Evolutionary conservation across 169 alveolate species (phyloP).

Genomic region (Cryptosporidium meleagridis): DNA sequence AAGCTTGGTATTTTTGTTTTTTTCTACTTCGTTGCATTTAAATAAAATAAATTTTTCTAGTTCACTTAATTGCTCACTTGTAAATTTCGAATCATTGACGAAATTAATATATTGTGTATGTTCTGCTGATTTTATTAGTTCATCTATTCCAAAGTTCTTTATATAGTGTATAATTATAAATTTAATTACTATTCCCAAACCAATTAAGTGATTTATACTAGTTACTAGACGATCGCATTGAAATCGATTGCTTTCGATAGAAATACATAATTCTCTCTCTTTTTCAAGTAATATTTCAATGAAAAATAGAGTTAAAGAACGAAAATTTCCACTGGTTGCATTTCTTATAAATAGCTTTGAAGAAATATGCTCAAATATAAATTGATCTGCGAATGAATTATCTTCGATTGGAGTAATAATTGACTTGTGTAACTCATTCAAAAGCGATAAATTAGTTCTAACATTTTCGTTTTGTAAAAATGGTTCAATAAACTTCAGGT

Average conservation of each 20-base stretch:
- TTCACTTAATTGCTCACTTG: background rate
- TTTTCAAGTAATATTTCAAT: background rate
- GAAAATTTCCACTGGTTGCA: constrained; percentile 12
- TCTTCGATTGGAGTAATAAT: constrained; percentile 12
- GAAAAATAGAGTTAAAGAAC: constrained; percentile 22
- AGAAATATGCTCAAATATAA: constrained; percentile 18
- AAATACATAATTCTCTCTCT: constrained; percentile 22
- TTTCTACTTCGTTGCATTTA: background rate
- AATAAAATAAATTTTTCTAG: background rate
- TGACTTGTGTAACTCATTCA: constrained; percentile 8
- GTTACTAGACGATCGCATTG: background rate
- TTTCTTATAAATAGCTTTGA: constrained; percentile 9
- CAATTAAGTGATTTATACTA: background rate
- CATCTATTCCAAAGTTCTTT: constrained; percentile 12
- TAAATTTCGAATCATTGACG: background rate
- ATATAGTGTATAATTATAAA: constrained; percentile 22
- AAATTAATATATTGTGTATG: constrained; percentile 7
- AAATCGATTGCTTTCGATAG: background rate
- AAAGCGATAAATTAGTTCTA: background rate
- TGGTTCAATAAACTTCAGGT: constrained; percentile 21
- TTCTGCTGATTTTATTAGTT: constrained; percentile 30
- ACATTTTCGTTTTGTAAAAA: constrained; percentile 2
- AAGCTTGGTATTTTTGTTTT: background rate
- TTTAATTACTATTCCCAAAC: constrained; percentile 29
- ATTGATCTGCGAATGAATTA: background rate